Conservation (phyloP, 176 grass and related monocot species). For the barley (Hordeum vulgare) region MorexV3_pseudomolecules_assembly NC_058520.1:214779902-214780401, state of each 20-base stretch:
- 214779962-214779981: conserved; percentile 99
- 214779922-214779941: conserved; percentile 93
- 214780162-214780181: conserved; percentile 84
- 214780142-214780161: conserved; percentile 65
- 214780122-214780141: conserved; percentile 62
- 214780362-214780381: conserved; percentile 85
- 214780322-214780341: conserved; percentile 90
- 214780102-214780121: conserved; percentile 77
- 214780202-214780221: conserved; percentile 99
- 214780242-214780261: conserved; percentile 97
- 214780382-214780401: conserved; percentile 97
- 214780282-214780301: conserved; percentile 51
- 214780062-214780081: conserved; percentile 91
- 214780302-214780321: conserved; percentile 50
- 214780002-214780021: conserved; percentile 93
- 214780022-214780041: conserved; percentile 79
- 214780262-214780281: conserved; percentile 84
- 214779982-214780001: conserved; percentile 91
- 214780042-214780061: conserved; percentile 93
- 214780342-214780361: conserved; percentile 95
- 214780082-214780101: conserved; percentile 85
- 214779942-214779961: conserved; percentile 93
- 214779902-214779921: conserved; percentile 95
- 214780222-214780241: conserved; percentile 91
- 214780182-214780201: conserved; percentile 78